A percentile compares a stretch with the other conserved stretches of the same genome.
These are phyloP conservation scores for Saccharomyces pastorianus DNA, from an alignment of 1,139 yeast genomes.

Conservation along the genomic window DNA sequence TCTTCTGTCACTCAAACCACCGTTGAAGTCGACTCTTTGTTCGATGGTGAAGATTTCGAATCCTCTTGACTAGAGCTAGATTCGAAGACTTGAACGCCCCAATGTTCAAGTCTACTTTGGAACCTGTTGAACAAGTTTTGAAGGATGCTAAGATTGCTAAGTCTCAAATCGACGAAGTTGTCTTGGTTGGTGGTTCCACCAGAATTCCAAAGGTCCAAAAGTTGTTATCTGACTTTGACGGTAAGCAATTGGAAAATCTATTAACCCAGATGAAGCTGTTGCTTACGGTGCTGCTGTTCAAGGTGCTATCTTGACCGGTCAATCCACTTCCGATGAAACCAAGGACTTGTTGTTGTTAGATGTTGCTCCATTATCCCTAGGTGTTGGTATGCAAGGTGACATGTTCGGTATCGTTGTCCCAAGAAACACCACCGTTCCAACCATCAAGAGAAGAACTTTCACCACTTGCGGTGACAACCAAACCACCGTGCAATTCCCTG, in stretches of 20 bases:
- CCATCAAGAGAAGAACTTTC: conserved; percentile 97
- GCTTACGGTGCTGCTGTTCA: conserved; percentile 99
- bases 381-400: conserved; percentile 99
- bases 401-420: conserved; percentile 96
- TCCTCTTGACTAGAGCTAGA: conserved; percentile 95
- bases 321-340: conserved; percentile 90
- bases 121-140: conserved; percentile 94
- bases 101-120: conserved; percentile 87
- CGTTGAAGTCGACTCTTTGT: conserved; percentile 88
- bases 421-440: conserved; percentile 98
- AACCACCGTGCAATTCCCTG: conserved; percentile 98
- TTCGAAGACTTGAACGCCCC: conserved; percentile 93
- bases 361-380: conserved; percentile 94
- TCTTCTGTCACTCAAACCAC: conserved; percentile 93
- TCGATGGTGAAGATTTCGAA: conserved; percentile 91
- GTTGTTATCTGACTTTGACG: conserved; percentile 91
- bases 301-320: conserved; percentile 96
- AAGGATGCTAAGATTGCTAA: conserved; percentile 86
- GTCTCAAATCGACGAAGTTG: conserved; percentile 83
- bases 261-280: conserved; percentile 98
- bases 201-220: conserved; percentile 98
- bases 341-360: conserved; percentile 92
- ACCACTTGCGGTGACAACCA: conserved; percentile 98
- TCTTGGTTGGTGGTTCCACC: conserved; percentile 97
- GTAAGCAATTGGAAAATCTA: conserved; percentile 88